Conservation (phyloP, 2,329 filamentous ascomycete genomes). For the Colletotrichum lini region DNA sequence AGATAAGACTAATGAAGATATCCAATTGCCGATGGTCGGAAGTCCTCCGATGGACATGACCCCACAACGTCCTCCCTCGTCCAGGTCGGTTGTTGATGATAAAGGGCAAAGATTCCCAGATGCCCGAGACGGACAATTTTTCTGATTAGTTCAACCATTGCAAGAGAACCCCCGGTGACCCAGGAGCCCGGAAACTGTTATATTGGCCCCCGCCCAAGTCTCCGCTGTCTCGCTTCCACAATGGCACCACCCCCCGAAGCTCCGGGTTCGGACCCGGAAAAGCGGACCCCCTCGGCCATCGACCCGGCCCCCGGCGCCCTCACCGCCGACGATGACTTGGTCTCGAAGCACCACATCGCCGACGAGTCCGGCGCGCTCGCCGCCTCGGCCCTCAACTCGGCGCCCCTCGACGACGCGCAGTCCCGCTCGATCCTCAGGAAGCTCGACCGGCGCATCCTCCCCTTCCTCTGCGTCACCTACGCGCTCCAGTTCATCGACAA, state of each 20-base stretch:
- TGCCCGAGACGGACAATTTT: background rate
- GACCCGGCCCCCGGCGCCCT: conserved; percentile 12
- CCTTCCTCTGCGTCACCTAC: conserved; percentile 49
- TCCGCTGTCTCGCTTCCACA: background rate
- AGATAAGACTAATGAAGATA: conserved; percentile 35
- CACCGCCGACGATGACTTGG: conserved; percentile 17
- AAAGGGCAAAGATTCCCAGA: conserved; percentile 11
- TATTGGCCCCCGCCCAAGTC: background rate
- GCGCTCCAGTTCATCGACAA: conserved; percentile 52
- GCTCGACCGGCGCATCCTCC: conserved; percentile 32
- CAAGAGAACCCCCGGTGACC: background rate
- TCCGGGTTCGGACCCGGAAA: conserved; percentile 30
- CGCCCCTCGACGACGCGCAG: conserved; percentile 17
- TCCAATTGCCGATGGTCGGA: conserved; percentile 35
- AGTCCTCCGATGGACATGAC: conserved; percentile 19
- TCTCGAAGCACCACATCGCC: conserved; percentile 36
- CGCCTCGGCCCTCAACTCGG: conserved; percentile 30
- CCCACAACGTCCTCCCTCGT: conserved; percentile 12
- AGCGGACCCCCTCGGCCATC: conserved; percentile 31
- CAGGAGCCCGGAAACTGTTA: background rate
- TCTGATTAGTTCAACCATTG: background rate
- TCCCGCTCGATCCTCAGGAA: conserved; percentile 23
- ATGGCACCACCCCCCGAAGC: conserved; percentile 26
- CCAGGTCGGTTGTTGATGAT: conserved; percentile 20
- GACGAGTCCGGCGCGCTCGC: conserved; percentile 34